phyloP scores from a whole-genome alignment of 345 rosid genomes.

The Brassica nigra region DNA sequence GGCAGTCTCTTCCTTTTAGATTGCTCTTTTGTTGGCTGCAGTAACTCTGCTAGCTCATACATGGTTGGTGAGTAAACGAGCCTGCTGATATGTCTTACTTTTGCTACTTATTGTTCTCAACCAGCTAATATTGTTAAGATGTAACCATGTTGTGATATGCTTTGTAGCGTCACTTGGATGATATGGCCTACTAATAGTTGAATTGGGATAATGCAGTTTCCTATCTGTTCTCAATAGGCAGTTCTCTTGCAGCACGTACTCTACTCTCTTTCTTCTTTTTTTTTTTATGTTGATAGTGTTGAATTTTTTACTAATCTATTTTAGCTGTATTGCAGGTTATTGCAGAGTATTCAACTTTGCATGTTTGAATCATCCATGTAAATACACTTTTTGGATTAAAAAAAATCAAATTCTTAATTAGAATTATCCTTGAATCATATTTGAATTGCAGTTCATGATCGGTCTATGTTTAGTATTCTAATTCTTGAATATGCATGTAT shows the following conservation, averaged over 20 bases:
- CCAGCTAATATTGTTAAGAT: neutral
- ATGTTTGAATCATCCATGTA: too few relatives aligned
- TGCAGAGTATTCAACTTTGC: neutral
- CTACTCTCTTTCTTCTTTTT: neutral
- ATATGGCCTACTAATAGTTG: slow-evolving; percentile 29
- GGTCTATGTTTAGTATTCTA: too few relatives aligned
- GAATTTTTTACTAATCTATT: neutral
- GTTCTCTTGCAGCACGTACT: slow-evolving; percentile 27
- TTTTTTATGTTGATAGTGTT: neutral
- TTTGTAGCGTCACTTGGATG: slow-evolving; percentile 51
- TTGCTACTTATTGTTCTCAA: neutral
- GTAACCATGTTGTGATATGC: slow-evolving; percentile 44
- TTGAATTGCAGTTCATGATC: too few relatives aligned
- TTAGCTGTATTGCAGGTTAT: neutral
- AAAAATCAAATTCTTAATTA: too few relatives aligned
- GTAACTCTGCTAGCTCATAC: slow-evolving; percentile 49
- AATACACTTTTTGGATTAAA: too few relatives aligned
- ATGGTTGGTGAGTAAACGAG: slow-evolving; percentile 51
- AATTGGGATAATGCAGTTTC: slow-evolving; percentile 59
- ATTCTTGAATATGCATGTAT: too few relatives aligned
- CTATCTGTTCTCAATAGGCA: slow-evolving; percentile 66
- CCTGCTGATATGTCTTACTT: neutral
- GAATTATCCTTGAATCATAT: too few relatives aligned
- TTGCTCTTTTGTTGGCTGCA: slow-evolving; percentile 55
- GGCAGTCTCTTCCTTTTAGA: slow-evolving; percentile 53